Conservation (phyloP, 1,284 basidiomycete genomes). For the Papiliotrema laurentii region DNA sequence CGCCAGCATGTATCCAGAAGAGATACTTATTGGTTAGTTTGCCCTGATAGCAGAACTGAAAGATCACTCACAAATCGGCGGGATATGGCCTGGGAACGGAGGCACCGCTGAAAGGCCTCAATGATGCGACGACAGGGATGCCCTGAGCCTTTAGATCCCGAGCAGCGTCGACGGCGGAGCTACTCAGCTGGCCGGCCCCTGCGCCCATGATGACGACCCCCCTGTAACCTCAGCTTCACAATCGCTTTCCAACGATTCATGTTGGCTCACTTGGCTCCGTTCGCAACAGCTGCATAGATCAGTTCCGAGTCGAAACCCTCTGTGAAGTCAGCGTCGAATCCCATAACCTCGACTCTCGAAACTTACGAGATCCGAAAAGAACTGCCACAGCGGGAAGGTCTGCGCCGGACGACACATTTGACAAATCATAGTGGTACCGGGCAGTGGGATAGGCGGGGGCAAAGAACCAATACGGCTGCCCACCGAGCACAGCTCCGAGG, state of each 20-base stretch:
- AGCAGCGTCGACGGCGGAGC: conserved; percentile 3
- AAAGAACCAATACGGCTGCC: background rate
- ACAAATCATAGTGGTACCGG: conserved; percentile 9
- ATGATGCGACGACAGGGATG: conserved; percentile 10
- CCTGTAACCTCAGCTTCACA: too few species aligned
- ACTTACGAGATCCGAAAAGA: conserved; percentile 8
- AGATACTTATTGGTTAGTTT: conserved; percentile 5
- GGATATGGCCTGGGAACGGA: conserved; percentile 8
- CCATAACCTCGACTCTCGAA: background rate
- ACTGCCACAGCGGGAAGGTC: conserved; percentile 10
- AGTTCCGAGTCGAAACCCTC: conserved; percentile 13
- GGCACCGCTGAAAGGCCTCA: conserved; percentile 9
- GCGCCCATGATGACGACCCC: conserved; percentile 16
- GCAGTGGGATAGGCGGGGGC: conserved; percentile 7
- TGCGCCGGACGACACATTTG: background rate
- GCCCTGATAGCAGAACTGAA: background rate
- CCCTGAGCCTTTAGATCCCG: conserved; percentile 8
- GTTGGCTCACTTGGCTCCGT: conserved; percentile 13
- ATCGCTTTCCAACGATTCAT: too few species aligned
- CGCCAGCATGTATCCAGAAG: conserved; percentile 12
- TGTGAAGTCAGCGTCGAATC: background rate
- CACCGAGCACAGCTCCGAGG: background rate
- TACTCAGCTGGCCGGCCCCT: conserved; percentile 9
- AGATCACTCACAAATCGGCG: conserved; percentile 4
- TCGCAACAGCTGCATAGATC: conserved; percentile 11